Conservation (phyloP, 2,329 filamentous ascomycete genomes). For the Pseudogymnoascus sp. region DNA sequence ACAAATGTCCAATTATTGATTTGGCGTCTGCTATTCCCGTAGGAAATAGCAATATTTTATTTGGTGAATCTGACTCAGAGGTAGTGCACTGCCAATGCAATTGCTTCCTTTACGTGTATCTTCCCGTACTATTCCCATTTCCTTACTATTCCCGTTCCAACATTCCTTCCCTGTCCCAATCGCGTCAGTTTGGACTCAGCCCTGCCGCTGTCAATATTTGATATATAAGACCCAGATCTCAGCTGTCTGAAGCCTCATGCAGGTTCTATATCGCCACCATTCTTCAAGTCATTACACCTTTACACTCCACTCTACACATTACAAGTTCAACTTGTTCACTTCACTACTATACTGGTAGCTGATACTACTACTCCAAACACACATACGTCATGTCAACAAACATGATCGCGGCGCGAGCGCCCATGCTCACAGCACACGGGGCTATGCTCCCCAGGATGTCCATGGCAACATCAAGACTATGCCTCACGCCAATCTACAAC, state of each 20-base stretch:
- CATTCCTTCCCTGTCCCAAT: background rate
- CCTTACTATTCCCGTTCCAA: background rate
- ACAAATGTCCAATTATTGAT: background rate
- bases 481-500: background rate
- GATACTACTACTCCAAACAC: background rate
- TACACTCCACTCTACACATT: conserved; percentile 1
- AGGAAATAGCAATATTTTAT: background rate
- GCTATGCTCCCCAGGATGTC: background rate
- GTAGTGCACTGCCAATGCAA: background rate
- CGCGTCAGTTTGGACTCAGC: background rate
- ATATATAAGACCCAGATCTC: conserved; percentile 3
- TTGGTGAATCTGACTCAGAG: background rate
- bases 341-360: background rate
- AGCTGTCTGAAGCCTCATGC: background rate
- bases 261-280: background rate
- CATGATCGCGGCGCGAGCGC: background rate
- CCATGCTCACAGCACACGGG: background rate
- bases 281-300: background rate
- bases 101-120: background rate
- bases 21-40: background rate
- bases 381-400: conserved; percentile 1
- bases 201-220: background rate
- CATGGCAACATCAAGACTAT: background rate
- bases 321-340: background rate
- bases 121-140: background rate